Conservation (phyloP, 2,329 filamentous ascomycete genomes). For the Penicillium freii region DNA sequence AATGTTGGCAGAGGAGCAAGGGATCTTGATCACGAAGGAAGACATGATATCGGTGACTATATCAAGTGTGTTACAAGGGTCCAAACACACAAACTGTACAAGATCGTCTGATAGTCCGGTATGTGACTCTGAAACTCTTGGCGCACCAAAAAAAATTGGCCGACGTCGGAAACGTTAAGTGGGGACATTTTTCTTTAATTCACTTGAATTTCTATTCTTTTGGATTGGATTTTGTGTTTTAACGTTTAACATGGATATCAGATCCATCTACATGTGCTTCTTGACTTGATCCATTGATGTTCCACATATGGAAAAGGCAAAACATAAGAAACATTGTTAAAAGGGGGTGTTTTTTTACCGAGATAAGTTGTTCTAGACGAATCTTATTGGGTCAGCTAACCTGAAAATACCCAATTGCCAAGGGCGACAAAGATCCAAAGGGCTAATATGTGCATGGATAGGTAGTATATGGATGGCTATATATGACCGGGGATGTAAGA, state of each 20-base stretch:
- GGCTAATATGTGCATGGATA: not conserved
- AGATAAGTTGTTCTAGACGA: not conserved
- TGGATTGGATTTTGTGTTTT: not conserved
- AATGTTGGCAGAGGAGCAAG: conserved; percentile 96
- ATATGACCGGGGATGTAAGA: not conserved
- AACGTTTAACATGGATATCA: not conserved
- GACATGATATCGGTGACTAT: conserved; percentile 17
- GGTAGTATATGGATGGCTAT: not conserved
- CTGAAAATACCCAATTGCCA: not conserved
- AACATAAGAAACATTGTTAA: not conserved
- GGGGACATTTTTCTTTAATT: not conserved
- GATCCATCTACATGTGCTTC: not conserved
- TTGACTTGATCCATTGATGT: not conserved
- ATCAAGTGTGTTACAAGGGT: not conserved
- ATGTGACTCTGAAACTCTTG: conserved; percentile 25
- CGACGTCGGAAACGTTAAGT: conserved; percentile 22
- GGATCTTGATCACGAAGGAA: conserved; percentile 72
- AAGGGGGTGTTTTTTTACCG: not conserved
- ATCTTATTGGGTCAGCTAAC: not conserved
- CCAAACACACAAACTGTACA: not conserved
- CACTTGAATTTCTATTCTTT: not conserved
- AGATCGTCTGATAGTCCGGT: not conserved
- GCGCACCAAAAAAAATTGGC: conserved; percentile 22
- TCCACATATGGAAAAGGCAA: not conserved
- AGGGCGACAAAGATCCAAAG: not conserved